Percentiles rank a stretch among this genome's conserved stretches.
Evolutionary conservation across 192 early-diverging fungal species (phyloP).

Genomic region (Rhizophagus sp.): DNA sequence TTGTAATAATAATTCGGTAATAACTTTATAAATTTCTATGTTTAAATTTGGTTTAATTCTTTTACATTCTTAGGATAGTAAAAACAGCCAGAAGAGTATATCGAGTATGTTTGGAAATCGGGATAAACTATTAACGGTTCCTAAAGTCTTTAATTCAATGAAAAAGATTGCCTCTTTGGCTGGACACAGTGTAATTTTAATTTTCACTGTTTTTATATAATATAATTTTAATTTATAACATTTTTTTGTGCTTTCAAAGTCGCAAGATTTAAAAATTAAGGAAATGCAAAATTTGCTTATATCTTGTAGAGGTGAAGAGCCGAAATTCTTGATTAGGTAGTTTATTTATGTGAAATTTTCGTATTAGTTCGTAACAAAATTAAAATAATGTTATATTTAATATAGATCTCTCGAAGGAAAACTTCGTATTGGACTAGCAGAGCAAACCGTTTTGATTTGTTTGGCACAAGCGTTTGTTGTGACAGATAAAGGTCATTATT

Average conservation of each 20-base stretch:
- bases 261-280: conserved; percentile 73
- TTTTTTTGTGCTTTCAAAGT: conserved; percentile 45
- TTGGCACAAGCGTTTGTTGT: conserved; percentile 84
- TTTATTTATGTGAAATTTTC: not conserved
- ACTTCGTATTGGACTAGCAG: conserved; percentile 94
- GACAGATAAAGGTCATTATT: conserved; percentile 48
- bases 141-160: conserved; percentile 82
- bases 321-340: conserved; percentile 84
- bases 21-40: not conserved
- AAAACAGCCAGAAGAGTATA: conserved; percentile 62
- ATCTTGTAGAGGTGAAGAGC: conserved; percentile 72
- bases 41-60: not conserved
- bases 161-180: conserved; percentile 83
- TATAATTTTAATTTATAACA: not conserved
- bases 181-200: conserved; percentile 63
- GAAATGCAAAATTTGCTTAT: conserved; percentile 78
- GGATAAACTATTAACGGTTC: conserved; percentile 72
- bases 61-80: conserved; percentile 52
- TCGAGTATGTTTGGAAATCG: not conserved
- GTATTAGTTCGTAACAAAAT: not conserved
- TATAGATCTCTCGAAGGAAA: conserved; percentile 86
- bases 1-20: not conserved
- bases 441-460: conserved; percentile 85
- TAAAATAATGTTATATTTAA: not conserved
- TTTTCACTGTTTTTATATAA: not conserved